Evolutionary conservation across 768 basidiomycete species (phyloP), one percentile per base, ranked within the genome.

Genomic region (Mycena rosella): DNA sequence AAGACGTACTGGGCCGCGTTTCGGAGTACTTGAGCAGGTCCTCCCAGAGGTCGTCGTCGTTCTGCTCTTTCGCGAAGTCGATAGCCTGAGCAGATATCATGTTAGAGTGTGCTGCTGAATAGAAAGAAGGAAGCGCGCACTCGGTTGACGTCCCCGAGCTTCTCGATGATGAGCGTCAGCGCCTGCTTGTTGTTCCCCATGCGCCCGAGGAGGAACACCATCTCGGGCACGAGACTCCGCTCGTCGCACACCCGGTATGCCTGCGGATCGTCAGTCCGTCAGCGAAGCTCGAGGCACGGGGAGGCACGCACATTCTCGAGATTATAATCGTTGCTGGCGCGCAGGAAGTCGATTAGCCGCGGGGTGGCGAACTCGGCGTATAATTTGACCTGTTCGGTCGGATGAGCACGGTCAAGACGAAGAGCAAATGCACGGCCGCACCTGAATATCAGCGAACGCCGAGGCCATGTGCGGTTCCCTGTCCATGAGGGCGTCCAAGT

Each of bases 111-210:
- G 44, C 15, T 44, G 22, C 7, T 44, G 30, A n/a, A 36, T 40
- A 58, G 17, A 24, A 49, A 24, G 44, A 22, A 13, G 26, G n/a
- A n/a, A n/a, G 7, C 17, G 22, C 88, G 57, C 75, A 93, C 96
- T 64, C 95, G 84, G 69, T 96, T 87, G 0, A 99, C 98, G 74
- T 99, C 96, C 0, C 93, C 96, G 6, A 99, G 83, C 18, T 96
- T 87, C 76, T 99, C 96, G 64, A 99, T 99, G 71, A 99, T 99
- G 22, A 99, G 87, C 65, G 89, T 93, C 67, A 99, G 79, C 2
- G 97, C 98, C 73, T 95, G 87, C 84, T 96, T 97, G 79, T 98
- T 98, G 79, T 98, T 95, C 11, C 98, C 98, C 96, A 99, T 98
- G 30, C 95, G 88, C 0, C 97, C 98, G 1, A 99, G 88, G 0